Evolutionary conservation across 2,329 filamentous ascomycete species (phyloP).

Genomic region (Colletotrichum nymphaeae): DNA sequence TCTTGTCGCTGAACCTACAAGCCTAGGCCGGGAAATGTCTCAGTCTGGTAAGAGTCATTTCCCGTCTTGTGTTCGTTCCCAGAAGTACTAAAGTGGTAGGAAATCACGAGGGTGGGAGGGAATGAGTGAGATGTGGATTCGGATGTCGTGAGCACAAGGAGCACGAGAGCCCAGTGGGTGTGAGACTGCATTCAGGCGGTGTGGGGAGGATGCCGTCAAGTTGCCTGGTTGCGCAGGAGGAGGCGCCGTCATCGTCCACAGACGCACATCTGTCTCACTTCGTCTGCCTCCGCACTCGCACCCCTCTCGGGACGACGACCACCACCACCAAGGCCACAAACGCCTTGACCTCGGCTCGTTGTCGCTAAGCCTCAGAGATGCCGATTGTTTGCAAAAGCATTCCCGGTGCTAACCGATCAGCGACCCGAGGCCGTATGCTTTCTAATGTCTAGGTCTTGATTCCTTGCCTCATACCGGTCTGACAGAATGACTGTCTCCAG

Average conservation of each 20-base stretch:
- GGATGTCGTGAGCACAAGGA: neutral
- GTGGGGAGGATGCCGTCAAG: neutral
- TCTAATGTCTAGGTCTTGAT: neutral
- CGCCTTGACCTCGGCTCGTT: neutral
- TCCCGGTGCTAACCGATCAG: conserved; percentile 5
- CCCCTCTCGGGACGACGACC: neutral
- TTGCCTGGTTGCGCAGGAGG: neutral
- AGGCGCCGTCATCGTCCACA: conserved; percentile 3
- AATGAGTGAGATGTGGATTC: neutral
- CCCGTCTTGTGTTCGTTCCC: neutral
- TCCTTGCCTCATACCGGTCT: neutral
- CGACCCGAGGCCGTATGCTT: neutral
- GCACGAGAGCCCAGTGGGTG: neutral
- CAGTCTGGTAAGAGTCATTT: neutral
- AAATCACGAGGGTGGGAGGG: neutral
- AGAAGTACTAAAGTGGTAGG: neutral
- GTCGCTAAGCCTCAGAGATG: conserved; percentile 1
- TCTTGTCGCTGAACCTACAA: neutral
- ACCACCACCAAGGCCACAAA: neutral
- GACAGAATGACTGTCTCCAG: neutral
- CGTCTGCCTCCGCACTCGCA: neutral
- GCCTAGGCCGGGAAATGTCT: neutral
- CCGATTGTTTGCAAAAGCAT: neutral
- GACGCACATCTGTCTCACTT: conserved; percentile 21
- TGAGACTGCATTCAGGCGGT: conserved; percentile 2